phyloP scores from a whole-genome alignment of 495 filamentous ascomycete genomes.

The Talaromyces stipitatus region DNA sequence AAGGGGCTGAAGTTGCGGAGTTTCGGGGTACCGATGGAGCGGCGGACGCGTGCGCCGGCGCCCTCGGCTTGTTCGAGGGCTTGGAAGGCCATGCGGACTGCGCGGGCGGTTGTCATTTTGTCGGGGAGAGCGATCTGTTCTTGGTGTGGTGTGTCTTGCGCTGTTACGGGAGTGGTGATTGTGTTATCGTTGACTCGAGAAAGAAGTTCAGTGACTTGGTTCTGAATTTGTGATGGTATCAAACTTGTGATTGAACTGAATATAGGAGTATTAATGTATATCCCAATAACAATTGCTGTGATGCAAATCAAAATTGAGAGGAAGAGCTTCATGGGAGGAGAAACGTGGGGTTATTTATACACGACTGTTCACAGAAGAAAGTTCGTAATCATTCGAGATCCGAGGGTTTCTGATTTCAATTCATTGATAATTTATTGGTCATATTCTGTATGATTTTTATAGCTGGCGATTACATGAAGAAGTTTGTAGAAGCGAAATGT shows the following conservation, averaged over 20 bases:
- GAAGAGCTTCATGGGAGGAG: conserved; percentile 33
- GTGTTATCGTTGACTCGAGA: neutral
- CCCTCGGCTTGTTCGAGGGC: conserved; percentile 86
- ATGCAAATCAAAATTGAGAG: conserved; percentile 37
- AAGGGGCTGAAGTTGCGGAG: conserved; percentile 88
- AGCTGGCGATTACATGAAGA: neutral
- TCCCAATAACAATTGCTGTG: conserved; percentile 29
- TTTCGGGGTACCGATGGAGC: conserved; percentile 78
- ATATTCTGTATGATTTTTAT: neutral
- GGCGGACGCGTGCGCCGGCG: conserved; percentile 78
- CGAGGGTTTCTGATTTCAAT: neutral
- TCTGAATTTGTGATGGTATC: neutral
- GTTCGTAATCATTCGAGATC: neutral
- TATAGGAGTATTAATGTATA: conserved; percentile 11
- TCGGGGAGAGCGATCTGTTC: conserved; percentile 12
- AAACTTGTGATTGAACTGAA: neutral
- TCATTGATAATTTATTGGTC: conserved; percentile 1
- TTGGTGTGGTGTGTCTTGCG: conserved; percentile 6
- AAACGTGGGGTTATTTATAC: conserved; percentile 26
- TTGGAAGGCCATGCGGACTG: conserved; percentile 72
- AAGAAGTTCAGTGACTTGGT: neutral
- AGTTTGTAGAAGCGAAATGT: neutral
- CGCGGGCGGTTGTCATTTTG: conserved; percentile 62
- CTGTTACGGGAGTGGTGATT: neutral
- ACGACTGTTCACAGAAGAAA: conserved; percentile 20